A percentile compares a stretch with the other conserved stretches of the same genome.
Evolutionary conservation across 2,329 filamentous ascomycete species (phyloP).

Genomic region (Colletotrichum cordylinicola): DNA sequence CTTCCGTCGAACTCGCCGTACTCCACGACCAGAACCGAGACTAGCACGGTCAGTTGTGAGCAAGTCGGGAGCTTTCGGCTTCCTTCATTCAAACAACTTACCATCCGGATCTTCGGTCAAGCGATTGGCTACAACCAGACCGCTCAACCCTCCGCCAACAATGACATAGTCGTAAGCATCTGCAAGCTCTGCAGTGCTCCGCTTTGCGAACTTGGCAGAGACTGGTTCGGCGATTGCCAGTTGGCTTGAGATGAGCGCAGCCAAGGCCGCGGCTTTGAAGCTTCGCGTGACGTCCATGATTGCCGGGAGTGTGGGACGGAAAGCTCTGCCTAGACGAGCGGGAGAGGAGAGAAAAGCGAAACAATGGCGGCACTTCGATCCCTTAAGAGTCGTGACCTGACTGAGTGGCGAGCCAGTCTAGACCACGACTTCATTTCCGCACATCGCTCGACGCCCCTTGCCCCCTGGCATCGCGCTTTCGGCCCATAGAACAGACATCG

Average conservation of each 20-base stretch:
- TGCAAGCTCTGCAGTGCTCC: neutral
- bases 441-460: neutral
- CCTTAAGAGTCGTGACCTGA: neutral
- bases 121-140: slow-evolving; percentile 41
- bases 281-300: neutral
- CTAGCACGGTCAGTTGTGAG: neutral
- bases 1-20: slow-evolving; percentile 14
- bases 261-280: neutral
- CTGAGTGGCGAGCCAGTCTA: neutral
- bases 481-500: neutral
- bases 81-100: neutral
- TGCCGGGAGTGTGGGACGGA: neutral
- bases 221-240: neutral
- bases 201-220: neutral
- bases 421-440: neutral
- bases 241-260: neutral
- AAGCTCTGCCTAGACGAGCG: neutral
- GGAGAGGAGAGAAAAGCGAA: too few relatives aligned
- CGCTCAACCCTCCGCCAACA: slow-evolving; percentile 39
- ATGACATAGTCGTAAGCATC: slow-evolving; percentile 40
- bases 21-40: slow-evolving; percentile 33
- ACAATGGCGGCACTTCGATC: neutral
- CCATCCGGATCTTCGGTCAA: slow-evolving; percentile 35
- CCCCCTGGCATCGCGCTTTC: neutral
- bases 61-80: neutral